Percentiles rank a stretch among this genome's conserved stretches.
phyloP scores from a whole-genome alignment of 495 filamentous ascomycete species.

The Daldinia vernicosa region DNA sequence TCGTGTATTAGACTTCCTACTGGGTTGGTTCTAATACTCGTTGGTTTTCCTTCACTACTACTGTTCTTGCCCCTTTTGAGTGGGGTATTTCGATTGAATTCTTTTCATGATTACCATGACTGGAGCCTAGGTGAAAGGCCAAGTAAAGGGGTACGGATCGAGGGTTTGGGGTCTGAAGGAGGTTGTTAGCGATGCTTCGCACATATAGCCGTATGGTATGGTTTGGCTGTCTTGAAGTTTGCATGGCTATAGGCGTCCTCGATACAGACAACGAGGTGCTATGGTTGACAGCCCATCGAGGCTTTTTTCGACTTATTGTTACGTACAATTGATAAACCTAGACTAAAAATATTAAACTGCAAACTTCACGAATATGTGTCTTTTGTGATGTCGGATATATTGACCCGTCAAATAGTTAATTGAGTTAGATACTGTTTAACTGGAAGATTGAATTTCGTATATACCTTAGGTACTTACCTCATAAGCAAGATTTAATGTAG shows the following conservation, averaged over 20 bases:
- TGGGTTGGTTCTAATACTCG: constrained; percentile 24
- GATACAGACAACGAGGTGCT: background rate
- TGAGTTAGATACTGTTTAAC: background rate
- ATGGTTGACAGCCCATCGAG: constrained; percentile 23
- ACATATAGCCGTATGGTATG: constrained; percentile 15
- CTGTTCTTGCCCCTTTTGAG: constrained; percentile 40
- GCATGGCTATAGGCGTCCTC: constrained; percentile 17
- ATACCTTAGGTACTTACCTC: too few relatives aligned
- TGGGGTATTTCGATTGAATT: constrained; percentile 32
- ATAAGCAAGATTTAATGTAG: too few relatives aligned
- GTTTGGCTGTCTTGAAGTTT: constrained; percentile 40
- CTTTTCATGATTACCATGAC: constrained; percentile 46
- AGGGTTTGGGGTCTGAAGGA: constrained; percentile 21
- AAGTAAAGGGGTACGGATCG: constrained; percentile 37
- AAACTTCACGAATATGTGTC: constrained; percentile 26
- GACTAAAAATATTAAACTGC: constrained; percentile 46
- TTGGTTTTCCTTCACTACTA: constrained; percentile 31
- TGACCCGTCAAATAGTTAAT: background rate
- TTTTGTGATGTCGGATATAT: background rate
- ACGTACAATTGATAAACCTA: constrained; percentile 42
- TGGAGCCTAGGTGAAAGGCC: constrained; percentile 37
- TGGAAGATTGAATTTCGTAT: too few relatives aligned
- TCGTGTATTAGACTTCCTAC: constrained; percentile 24
- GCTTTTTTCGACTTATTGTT: constrained; percentile 30
- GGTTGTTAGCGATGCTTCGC: constrained; percentile 28